phyloP scores from a whole-genome alignment of 75 land plant species.

The Picea glauca region DNA sequence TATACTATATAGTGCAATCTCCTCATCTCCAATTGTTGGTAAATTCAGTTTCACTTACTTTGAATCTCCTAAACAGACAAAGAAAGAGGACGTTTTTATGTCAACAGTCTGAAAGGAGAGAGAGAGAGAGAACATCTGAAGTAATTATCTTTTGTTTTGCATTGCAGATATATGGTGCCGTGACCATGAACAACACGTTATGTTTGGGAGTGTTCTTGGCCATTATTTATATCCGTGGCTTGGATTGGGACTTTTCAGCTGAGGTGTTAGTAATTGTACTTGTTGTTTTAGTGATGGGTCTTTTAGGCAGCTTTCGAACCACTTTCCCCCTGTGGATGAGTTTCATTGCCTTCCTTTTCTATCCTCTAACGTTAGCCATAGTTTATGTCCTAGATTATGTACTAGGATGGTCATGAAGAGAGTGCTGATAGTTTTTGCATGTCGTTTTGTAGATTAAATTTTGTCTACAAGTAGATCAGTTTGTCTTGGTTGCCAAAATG shows the following conservation, averaged over 20 bases:
- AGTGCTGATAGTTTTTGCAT: neutral
- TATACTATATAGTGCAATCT: too few relatives aligned
- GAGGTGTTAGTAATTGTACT: slow-evolving; percentile 79
- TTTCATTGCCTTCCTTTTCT: slow-evolving; percentile 49
- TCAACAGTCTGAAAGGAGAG: too few relatives aligned
- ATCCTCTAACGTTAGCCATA: slow-evolving; percentile 62
- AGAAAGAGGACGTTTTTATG: too few relatives aligned
- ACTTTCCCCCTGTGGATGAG: slow-evolving; percentile 88
- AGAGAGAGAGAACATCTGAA: too few relatives aligned
- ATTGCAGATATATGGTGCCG: slow-evolving; percentile 91
- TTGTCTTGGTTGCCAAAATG: neutral
- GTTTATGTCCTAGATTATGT: slow-evolving; percentile 84
- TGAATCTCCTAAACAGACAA: too few relatives aligned
- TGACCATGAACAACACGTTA: slow-evolving; percentile 85
- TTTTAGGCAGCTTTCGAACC: slow-evolving; percentile 67
- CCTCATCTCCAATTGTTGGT: too few relatives aligned
- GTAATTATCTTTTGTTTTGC: neutral
- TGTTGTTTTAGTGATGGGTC: slow-evolving; percentile 72
- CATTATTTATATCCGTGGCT: slow-evolving; percentile 62
- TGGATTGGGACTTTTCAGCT: slow-evolving; percentile 88
- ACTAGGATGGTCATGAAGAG: slow-evolving; percentile 76
- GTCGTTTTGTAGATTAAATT: neutral
- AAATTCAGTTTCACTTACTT: too few relatives aligned
- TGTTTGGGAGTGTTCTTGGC: slow-evolving; percentile 88
- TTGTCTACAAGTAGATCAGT: neutral